Evolutionary conservation across 2,329 filamentous ascomycete genomes (phyloP).

Genomic region (Plenodomus biglobosus): DNA sequence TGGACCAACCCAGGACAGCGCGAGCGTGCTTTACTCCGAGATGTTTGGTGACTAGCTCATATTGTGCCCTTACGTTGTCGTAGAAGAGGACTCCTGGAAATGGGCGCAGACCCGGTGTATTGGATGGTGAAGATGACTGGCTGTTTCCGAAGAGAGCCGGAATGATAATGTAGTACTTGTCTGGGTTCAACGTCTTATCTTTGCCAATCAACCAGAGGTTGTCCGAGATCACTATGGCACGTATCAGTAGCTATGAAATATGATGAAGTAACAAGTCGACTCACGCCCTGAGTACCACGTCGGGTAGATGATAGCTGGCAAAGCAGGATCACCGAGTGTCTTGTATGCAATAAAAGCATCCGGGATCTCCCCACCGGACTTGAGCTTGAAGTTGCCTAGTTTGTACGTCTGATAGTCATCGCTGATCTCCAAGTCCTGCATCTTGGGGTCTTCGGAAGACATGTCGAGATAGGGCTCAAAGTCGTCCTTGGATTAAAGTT

Average conservation of each 20-base stretch:
- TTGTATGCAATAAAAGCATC: conserved; percentile 74
- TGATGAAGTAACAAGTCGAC: not conserved
- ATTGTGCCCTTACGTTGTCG: conserved; percentile 69
- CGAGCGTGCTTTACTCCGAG: conserved; percentile 61
- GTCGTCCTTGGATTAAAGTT: not conserved
- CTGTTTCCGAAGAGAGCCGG: conserved; percentile 70
- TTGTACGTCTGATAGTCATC: conserved; percentile 56
- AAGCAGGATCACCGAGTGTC: conserved; percentile 65
- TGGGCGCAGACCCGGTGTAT: conserved; percentile 55
- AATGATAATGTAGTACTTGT: conserved; percentile 68
- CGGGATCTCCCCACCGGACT: conserved; percentile 63
- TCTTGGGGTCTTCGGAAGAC: conserved; percentile 12
- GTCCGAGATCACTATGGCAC: conserved; percentile 58
- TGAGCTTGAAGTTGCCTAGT: conserved; percentile 67
- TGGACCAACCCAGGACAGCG: conserved; percentile 69
- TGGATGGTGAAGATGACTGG: conserved; percentile 68
- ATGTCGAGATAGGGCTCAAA: not conserved
- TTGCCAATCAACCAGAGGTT: conserved; percentile 74
- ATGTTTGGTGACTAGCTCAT: conserved; percentile 65
- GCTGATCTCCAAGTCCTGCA: conserved; percentile 14
- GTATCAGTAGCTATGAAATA: not conserved
- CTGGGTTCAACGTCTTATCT: conserved; percentile 65
- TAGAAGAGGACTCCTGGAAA: conserved; percentile 67
- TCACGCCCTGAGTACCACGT: conserved; percentile 70
- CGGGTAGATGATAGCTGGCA: conserved; percentile 72